phyloP scores from a whole-genome alignment of 2,329 filamentous ascomycete species.

The Penicillium oxalicum region DNA sequence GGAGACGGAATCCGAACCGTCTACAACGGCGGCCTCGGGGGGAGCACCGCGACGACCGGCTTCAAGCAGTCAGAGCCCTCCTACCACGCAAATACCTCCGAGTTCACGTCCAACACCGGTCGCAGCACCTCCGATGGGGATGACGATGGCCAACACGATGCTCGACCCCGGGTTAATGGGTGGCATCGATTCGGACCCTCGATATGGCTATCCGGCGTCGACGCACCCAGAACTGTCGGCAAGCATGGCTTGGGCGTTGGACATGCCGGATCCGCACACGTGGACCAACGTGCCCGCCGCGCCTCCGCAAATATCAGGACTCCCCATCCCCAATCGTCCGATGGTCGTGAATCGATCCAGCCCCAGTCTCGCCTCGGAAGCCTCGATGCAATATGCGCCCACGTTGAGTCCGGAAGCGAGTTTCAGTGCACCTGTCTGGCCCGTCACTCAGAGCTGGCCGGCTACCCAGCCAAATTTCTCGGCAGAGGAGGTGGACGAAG shows the following conservation, averaged over 20 bases:
- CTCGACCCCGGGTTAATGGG: conserved; percentile 3
- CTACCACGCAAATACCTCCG: conserved; percentile 6
- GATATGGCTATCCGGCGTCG: conserved; percentile 3
- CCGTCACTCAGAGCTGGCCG: conserved; percentile 7
- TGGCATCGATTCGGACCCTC: conserved; percentile 7
- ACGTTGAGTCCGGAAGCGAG: conserved; percentile 11
- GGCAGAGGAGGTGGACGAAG: conserved; percentile 17
- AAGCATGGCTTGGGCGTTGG: conserved; percentile 18
- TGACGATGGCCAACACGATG: neutral
- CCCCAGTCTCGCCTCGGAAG: conserved; percentile 11
- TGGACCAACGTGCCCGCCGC: conserved; percentile 15
- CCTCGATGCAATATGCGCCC: conserved; percentile 12
- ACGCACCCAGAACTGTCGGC: conserved; percentile 11
- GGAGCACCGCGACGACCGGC: conserved; percentile 4
- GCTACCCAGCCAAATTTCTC: conserved; percentile 6
- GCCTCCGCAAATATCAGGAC: conserved; percentile 17
- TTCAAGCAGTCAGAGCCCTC: conserved; percentile 7
- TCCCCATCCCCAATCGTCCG: conserved; percentile 16
- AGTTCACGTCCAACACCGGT: conserved; percentile 3
- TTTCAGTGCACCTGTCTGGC: conserved; percentile 12
- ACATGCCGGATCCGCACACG: conserved; percentile 19
- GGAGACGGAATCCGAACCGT: conserved; percentile 23
- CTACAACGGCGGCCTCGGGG: conserved; percentile 5
- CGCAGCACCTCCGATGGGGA: conserved; percentile 1
- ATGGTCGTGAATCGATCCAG: conserved; percentile 9